Evolutionary conservation across 2,329 filamentous ascomycete genomes (phyloP), one percentile per base, ranked within the genome.

Genomic region (Ophiocordyceps australis): DNA sequence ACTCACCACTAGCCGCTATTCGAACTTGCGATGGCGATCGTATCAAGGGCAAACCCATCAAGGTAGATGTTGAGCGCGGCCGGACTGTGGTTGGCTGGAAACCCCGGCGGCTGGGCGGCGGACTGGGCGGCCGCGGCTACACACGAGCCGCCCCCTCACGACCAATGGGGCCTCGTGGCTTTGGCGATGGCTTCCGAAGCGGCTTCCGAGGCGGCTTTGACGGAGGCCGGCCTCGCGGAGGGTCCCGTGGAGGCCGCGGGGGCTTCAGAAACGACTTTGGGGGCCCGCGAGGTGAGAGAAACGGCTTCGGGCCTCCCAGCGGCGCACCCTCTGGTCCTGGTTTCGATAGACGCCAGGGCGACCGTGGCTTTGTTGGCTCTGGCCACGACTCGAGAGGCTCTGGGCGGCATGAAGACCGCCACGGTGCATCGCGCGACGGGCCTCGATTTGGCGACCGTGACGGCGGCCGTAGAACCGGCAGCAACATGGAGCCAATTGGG

Each of bases 31-130:
- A 95, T 64, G 81, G 81, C 37, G 78, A 93, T 44, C 74, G 76
- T 39, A 93, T 98, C 56, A 91, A 83, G 49, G 85, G 91, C 46
- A 74, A 86, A 44, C 74, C 77, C 41, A 80, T 95, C 43, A 72
- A 93, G 46, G 83, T 95, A 42, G 89, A 98, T 47, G 86, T 95
- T 32, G 89, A 98, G 55, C 75, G 89, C 44, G 89, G 89, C 38
- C 77, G 89, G 39, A 95, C 89, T 17, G 82, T 94, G 21, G 79
- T 80, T 44, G 82, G 78, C 25, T 98, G 89, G 89, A 78, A 80
- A 44, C 89, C 89, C 33, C 75, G 80, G 38, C 76, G 89, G 35
- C 76, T 92, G 27, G 89, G 86, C 30, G 89, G 89, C 36, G 89
- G 89, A 24, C 68, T 94, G 3, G 89, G 89, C 34, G 86, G 86